Evolutionary conservation across 2,329 filamentous ascomycete species (phyloP).

Genomic region (Tolypocladium cylindrosporum): DNA sequence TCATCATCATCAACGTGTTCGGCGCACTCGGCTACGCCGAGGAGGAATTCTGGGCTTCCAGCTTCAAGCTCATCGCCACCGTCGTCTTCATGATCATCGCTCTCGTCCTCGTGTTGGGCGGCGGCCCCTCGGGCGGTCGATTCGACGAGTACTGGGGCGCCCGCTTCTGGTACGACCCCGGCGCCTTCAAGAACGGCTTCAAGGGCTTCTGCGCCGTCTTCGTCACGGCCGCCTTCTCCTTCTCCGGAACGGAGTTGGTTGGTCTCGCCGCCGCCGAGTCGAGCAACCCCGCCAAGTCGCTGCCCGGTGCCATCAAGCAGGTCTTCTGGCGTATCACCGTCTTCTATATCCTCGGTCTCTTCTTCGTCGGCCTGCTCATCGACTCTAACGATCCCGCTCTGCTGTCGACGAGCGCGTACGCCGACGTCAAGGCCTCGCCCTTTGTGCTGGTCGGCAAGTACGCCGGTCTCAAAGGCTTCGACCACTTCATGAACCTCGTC

Average conservation of each 20-base stretch:
- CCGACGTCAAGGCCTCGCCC: slow-evolving; percentile 29
- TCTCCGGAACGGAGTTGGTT: slow-evolving; percentile 56
- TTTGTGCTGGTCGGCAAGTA: slow-evolving; percentile 38
- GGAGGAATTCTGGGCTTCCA: slow-evolving; percentile 43
- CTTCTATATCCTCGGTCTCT: slow-evolving; percentile 35
- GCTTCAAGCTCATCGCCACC: slow-evolving; percentile 43
- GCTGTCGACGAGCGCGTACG: slow-evolving; percentile 17
- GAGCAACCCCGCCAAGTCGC: slow-evolving; percentile 52
- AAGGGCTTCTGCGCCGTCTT: slow-evolving; percentile 58
- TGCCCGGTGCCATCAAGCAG: slow-evolving; percentile 70
- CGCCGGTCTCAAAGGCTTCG: slow-evolving; percentile 32
- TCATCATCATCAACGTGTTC: slow-evolving; percentile 39
- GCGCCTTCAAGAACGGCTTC: slow-evolving; percentile 55
- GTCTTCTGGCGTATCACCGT: slow-evolving; percentile 40
- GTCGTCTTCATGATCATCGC: slow-evolving; percentile 36
- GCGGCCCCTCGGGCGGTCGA: slow-evolving; percentile 33
- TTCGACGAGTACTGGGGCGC: slow-evolving; percentile 31
- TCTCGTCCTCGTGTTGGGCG: slow-evolving; percentile 44
- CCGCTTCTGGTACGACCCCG: slow-evolving; percentile 29
- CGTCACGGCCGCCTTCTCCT: slow-evolving; percentile 59
- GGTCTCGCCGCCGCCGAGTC: slow-evolving; percentile 60
- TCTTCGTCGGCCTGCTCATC: slow-evolving; percentile 34
- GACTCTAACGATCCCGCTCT: slow-evolving; percentile 28
- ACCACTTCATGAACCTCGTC: slow-evolving; percentile 40
- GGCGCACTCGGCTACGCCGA: slow-evolving; percentile 38